phyloP scores from a whole-genome alignment of 164 flowering plant species.

The Hamamelis virginiana region DNA sequence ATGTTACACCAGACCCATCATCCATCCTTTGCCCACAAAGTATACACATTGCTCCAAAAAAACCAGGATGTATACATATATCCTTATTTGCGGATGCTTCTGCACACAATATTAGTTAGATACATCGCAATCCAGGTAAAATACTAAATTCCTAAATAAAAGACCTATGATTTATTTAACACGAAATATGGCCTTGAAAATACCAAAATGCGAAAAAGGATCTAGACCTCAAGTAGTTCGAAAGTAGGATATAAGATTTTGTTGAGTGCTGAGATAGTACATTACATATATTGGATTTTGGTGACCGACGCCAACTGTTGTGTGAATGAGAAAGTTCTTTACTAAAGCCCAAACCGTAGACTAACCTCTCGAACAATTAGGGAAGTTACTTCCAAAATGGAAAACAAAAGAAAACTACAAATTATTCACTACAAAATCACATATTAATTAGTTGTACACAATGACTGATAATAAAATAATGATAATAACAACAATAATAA shows the following conservation, averaged over 20 bases:
- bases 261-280: too few species aligned
- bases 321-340: too few species aligned
- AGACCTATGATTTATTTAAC: neutral
- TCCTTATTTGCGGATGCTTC: slow-evolving; percentile 29
- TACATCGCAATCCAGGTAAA: neutral
- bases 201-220: neutral
- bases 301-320: too few species aligned
- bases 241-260: too few species aligned
- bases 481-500: neutral
- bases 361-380: neutral
- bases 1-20: slow-evolving; percentile 60
- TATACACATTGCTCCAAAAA: slow-evolving; percentile 55
- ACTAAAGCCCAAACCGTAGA: neutral
- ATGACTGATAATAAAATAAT: neutral
- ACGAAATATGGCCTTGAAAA: neutral
- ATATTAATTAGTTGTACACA: neutral
- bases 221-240: neutral
- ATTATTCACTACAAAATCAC: neutral
- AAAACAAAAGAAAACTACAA: neutral
- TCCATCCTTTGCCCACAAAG: slow-evolving; percentile 57
- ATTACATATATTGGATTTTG: too few species aligned
- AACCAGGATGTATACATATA: slow-evolving; percentile 66
- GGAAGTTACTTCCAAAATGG: neutral
- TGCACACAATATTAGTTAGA: slow-evolving; percentile 20
- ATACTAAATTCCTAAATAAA: neutral